Conservation (phyloP, 2,329 filamentous ascomycete species). For the Trichoderma citrinoviride region DNA sequence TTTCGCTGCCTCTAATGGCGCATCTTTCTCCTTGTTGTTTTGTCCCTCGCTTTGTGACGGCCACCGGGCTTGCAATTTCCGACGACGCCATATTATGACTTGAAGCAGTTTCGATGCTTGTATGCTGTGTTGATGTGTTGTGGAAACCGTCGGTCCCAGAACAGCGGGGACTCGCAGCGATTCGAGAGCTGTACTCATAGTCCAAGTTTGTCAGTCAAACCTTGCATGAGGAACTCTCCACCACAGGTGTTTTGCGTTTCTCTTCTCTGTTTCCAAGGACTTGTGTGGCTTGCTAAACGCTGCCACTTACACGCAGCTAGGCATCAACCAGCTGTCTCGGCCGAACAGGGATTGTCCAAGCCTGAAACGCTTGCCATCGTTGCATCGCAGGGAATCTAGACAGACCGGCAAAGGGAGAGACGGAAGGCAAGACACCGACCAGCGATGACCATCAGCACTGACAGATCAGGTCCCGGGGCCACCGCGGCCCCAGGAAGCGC, state of each 20-base stretch:
- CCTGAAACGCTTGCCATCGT: constrained; percentile 3
- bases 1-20: background rate
- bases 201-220: background rate
- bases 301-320: background rate
- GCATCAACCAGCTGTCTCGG: background rate
- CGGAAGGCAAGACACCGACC: background rate
- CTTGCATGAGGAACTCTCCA: background rate
- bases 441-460: constrained; percentile 9
- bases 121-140: background rate
- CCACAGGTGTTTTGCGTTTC: constrained; percentile 2
- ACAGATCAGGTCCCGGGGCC: background rate
- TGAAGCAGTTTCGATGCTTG: background rate
- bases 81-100: background rate
- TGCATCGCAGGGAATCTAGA: background rate
- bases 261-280: background rate
- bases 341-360: constrained; percentile 9
- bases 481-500: background rate
- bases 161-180: background rate
- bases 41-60: background rate
- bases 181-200: background rate
- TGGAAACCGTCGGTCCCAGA: background rate
- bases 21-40: background rate
- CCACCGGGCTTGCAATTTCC: background rate
- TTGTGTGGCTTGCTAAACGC: background rate
- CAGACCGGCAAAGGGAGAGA: too few species aligned